Evolutionary conservation across 2,329 filamentous ascomycete genomes (phyloP).

Genomic region (Trichoderma sp.): DNA sequence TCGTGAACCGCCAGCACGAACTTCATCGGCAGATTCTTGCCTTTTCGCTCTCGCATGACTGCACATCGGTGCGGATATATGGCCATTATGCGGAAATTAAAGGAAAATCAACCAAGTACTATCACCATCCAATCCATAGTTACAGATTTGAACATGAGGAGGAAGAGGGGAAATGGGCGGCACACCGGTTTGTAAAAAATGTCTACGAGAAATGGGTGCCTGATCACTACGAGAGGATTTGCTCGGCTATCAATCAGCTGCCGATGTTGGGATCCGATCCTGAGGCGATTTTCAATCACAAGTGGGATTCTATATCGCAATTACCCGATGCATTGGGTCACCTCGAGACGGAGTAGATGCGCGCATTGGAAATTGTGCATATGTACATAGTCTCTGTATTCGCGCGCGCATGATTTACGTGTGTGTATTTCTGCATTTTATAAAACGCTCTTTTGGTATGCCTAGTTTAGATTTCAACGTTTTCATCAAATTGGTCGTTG

Average conservation of each 20-base stretch:
- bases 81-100: neutral
- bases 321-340: neutral
- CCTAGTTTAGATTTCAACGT: no score
- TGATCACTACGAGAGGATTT: slow-evolving; percentile 26
- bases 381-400: no score
- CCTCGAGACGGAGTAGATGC: neutral
- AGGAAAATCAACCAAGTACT: neutral
- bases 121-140: neutral
- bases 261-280: neutral
- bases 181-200: neutral
- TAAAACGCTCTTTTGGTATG: no score
- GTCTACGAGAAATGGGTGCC: neutral
- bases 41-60: neutral
- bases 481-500: no score
- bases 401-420: no score
- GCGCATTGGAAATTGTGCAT: neutral
- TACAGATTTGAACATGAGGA: neutral
- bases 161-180: neutral
- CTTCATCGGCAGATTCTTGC: neutral
- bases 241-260: slow-evolving; percentile 28
- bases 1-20: neutral
- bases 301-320: neutral
- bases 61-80: neutral
- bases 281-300: neutral
- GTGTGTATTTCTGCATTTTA: no score